Percentiles rank a stretch among this genome's conserved stretches.
These are phyloP conservation scores for Astrocystis sublimbata DNA, from an alignment of 495 filamentous ascomycete species.

Conservation along the genomic window DNA sequence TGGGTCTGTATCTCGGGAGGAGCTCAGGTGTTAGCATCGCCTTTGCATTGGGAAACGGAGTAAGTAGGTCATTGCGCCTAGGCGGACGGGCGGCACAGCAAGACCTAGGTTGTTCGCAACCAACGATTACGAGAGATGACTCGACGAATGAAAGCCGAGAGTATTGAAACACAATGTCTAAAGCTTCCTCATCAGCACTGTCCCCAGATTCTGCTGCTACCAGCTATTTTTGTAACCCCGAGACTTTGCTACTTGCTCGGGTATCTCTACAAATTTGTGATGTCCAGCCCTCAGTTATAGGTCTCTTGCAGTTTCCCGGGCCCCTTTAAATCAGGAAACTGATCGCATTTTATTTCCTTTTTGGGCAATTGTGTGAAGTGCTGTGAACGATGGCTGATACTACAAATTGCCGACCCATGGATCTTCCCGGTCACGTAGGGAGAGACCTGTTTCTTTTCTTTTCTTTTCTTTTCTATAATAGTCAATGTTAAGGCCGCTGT, in stretches of 20 bases:
- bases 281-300: neutral
- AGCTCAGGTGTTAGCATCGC: neutral
- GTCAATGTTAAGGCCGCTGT: neutral
- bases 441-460: neutral
- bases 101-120: neutral
- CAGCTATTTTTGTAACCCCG: neutral
- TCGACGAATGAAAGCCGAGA: too few species aligned
- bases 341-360: constrained; percentile 3
- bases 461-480: neutral
- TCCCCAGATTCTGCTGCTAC: too few species aligned
- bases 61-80: neutral
- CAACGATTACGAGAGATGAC: neutral
- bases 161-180: neutral
- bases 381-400: neutral
- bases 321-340: constrained; percentile 1
- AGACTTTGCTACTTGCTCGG: constrained; percentile 2
- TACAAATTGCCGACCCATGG: neutral
- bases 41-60: neutral
- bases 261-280: neutral
- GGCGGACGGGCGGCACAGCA: too few species aligned
- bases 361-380: neutral
- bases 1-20: too few species aligned
- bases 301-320: neutral
- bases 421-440: neutral
- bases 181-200: constrained; percentile 14